These are phyloP conservation scores for Colletotrichum magnum DNA, from an alignment of 2,329 filamentous ascomycete genomes.

Conservation along the genomic window DNA sequence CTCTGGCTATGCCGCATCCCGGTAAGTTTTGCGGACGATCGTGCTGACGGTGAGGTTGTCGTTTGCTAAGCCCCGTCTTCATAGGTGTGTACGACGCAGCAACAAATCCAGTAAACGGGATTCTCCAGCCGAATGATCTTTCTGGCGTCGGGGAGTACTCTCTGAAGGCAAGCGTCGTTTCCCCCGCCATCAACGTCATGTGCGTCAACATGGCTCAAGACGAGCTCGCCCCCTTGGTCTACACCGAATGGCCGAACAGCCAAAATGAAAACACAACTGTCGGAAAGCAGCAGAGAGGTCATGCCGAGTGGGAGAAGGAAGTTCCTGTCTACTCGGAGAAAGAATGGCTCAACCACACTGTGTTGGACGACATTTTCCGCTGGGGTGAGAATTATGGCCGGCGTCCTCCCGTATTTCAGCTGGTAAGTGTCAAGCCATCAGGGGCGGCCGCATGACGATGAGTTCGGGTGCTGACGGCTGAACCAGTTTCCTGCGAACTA, in stretches of 20 bases:
- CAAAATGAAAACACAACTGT: slow-evolving; percentile 52
- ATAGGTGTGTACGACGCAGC: slow-evolving; percentile 74
- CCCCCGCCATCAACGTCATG: slow-evolving; percentile 79
- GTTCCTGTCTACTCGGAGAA: slow-evolving; percentile 51
- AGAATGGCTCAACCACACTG: slow-evolving; percentile 68
- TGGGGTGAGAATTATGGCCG: slow-evolving; percentile 71
- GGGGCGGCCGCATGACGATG: slow-evolving; percentile 28
- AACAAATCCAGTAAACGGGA: slow-evolving; percentile 71
- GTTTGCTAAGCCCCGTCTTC: neutral
- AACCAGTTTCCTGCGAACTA: slow-evolving; percentile 68
- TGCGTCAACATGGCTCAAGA: slow-evolving; percentile 75
- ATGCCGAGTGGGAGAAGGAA: slow-evolving; percentile 54
- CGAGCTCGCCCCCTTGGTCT: slow-evolving; percentile 77
- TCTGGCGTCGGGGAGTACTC: slow-evolving; percentile 78
- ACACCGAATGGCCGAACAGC: slow-evolving; percentile 67
- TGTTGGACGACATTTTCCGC: slow-evolving; percentile 78
- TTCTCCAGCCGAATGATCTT: slow-evolving; percentile 77
- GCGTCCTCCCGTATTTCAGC: slow-evolving; percentile 66
- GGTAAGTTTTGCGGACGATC: slow-evolving; percentile 46
- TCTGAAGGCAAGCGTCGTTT: slow-evolving; percentile 77
- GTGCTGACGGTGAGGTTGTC: neutral
- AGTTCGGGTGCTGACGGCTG: neutral
- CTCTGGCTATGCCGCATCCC: slow-evolving; percentile 82
- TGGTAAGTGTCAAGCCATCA: slow-evolving; percentile 50
- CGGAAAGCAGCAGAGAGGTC: slow-evolving; percentile 50